These are phyloP conservation scores for Catunica adiposa DNA, from an alignment of 2,329 filamentous ascomycete species.

Conservation along the genomic window DNA sequence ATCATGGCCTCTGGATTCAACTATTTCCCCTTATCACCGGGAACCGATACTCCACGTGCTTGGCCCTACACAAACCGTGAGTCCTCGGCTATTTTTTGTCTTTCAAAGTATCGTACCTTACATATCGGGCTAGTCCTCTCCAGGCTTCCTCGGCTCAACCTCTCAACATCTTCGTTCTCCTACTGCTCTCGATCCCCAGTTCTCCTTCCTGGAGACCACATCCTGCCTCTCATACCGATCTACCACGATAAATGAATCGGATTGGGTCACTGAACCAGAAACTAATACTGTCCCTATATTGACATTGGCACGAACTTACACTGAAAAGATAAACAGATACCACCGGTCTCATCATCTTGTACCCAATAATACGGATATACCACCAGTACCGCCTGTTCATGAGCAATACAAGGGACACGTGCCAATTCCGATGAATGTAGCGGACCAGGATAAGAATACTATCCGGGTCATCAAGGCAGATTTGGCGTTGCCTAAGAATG, in stretches of 20 bases:
- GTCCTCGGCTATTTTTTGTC: too few species aligned
- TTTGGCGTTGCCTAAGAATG: neutral
- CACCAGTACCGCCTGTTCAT: neutral
- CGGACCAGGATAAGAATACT: neutral
- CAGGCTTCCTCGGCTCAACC: neutral
- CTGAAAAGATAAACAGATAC: neutral
- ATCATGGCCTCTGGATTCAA: neutral
- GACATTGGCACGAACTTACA: neutral
- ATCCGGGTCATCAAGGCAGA: constrained; percentile 4
- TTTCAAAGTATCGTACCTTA: too few species aligned
- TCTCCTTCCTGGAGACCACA: neutral
- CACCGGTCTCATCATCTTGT: neutral
- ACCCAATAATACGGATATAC: neutral
- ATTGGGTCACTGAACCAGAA: constrained; percentile 9
- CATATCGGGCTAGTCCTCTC: neutral
- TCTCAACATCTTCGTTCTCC: neutral
- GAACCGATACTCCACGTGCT: too few species aligned
- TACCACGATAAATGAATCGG: constrained; percentile 1
- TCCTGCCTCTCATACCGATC: neutral
- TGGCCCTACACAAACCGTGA: too few species aligned
- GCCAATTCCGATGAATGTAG: neutral
- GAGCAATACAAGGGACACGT: neutral
- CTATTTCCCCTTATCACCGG: neutral
- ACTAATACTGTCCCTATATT: neutral
- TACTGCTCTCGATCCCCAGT: neutral